Percentiles rank a stretch among this genome's conserved stretches.
These are phyloP conservation scores for Umbilicaria muhlenbergii DNA, from an alignment of 495 filamentous ascomycete genomes.

Conservation along the genomic window DNA sequence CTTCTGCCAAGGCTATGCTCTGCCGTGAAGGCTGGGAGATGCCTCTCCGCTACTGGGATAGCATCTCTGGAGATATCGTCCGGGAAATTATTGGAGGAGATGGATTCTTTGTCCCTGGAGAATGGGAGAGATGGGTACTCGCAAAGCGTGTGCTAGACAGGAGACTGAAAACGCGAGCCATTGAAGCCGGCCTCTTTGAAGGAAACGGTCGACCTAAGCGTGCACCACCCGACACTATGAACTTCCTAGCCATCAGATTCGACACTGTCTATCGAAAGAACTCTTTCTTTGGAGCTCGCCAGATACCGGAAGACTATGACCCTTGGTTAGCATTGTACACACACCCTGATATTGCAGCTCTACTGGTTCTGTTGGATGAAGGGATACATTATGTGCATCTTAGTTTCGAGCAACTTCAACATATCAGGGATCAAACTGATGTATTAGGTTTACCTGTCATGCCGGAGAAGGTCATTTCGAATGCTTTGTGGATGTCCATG, in stretches of 20 bases:
- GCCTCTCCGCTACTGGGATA: slow-evolving; percentile 39
- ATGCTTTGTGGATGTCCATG: slow-evolving; percentile 40
- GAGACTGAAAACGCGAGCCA: slow-evolving; percentile 25
- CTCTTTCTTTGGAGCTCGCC: slow-evolving; percentile 12
- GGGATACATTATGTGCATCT: slow-evolving; percentile 48
- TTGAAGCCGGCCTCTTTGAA: slow-evolving; percentile 26
- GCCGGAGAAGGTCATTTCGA: slow-evolving; percentile 33
- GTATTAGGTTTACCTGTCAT: slow-evolving; percentile 37
- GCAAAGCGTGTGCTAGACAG: slow-evolving; percentile 37
- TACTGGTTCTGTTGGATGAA: slow-evolving; percentile 39
- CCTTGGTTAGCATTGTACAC: slow-evolving; percentile 31
- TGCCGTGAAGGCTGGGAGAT: slow-evolving; percentile 46
- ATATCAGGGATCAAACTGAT: slow-evolving; percentile 33
- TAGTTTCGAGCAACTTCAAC: slow-evolving; percentile 41
- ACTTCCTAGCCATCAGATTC: slow-evolving; percentile 30
- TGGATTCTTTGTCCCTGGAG: slow-evolving; percentile 41
- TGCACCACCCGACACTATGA: slow-evolving; percentile 22
- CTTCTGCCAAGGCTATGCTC: slow-evolving; percentile 42
- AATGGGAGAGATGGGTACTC: slow-evolving; percentile 43
- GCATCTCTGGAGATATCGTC: slow-evolving; percentile 38
- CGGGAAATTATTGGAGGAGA: slow-evolving; percentile 44
- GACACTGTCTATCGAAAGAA: slow-evolving; percentile 30
- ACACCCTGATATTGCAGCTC: slow-evolving; percentile 34
- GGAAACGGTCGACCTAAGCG: slow-evolving; percentile 15
- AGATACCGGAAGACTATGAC: slow-evolving; percentile 24